Base-by-base conservation (phyloP, 805 yeast species). In the Metschnikowia borealis region DNA sequence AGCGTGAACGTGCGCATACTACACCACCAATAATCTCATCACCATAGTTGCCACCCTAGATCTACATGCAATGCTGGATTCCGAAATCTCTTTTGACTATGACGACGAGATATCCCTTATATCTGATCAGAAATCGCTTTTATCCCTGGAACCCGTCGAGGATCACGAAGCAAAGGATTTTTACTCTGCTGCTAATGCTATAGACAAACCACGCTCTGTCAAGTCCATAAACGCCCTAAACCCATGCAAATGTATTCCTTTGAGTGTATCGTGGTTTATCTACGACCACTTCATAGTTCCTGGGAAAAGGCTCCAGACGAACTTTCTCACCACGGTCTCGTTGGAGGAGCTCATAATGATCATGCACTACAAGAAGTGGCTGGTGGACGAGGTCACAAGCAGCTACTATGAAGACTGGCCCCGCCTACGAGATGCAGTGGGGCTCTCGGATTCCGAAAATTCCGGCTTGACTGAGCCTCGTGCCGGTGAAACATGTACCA, bases 401-500 rank as follows among this genome's bases (percentile, higher is more conserved):
- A 65, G 60, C 36, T 73, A 54, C 58, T 72, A 63, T 55, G 75
- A 70, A 44, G 57, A 70, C 54, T 52, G 59, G 50, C 53, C 51
- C 13, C 47, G 56, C 33, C 60, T 72, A 18, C 60, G 60, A 17
- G 50, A 53, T n/a, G 56, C 54, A 0, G 60, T 70, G 48, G 77
- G 77, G 2, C 48, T 71, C 13, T 32, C 31, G n/a, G 47, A 1
- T 38, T 50, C 26, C 44, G 48, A n/a, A 18, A 6, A 2, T 6
- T 6, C 26, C 26, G 46, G 33, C 21, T 14, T 13, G 15, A 45
- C 41, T 5, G 29, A 20, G 31, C 6, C 11, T n/a, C 14, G 10
- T 7, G 10, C 10, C 8, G 48, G 58, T 43, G 80, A 74, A 54
- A 53, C 63, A 26, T 89, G 97, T 63, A 59, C 66, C 14, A 83